Evolutionary conservation across 192 early-diverging fungal species (phyloP).

Genomic region (Dispira simplex): DNA sequence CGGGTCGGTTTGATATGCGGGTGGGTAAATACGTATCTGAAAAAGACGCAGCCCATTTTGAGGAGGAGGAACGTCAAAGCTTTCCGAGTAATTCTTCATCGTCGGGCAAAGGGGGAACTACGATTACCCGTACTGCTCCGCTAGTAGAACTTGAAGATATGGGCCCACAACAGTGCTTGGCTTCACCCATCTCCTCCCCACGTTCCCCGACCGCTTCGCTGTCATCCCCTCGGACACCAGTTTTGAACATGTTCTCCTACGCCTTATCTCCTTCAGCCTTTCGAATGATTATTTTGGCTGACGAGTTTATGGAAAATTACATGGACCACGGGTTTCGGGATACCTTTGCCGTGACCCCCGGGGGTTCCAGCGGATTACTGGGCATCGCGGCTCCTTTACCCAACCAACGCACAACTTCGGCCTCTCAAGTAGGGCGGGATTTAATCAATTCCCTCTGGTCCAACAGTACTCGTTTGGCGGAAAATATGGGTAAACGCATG

Average conservation of each 20-base stretch:
- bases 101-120: no score
- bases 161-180: neutral
- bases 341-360: conserved; percentile 7
- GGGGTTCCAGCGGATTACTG: neutral
- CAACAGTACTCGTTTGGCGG: neutral
- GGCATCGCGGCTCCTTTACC: conserved; percentile 1
- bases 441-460: conserved; percentile 10
- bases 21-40: conserved; percentile 5
- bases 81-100: no score
- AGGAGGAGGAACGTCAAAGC: conserved; percentile 3
- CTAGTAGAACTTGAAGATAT: conserved; percentile 4
- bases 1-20: conserved; percentile 13
- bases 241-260: conserved; percentile 14
- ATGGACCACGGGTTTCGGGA: conserved; percentile 35
- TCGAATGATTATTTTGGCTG: conserved; percentile 71
- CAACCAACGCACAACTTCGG: neutral
- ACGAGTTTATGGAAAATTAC: conserved; percentile 71
- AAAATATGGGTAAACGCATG: conserved; percentile 8
- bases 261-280: conserved; percentile 30
- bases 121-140: no score
- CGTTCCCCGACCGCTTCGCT: neutral
- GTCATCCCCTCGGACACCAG: neutral
- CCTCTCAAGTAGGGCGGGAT: conserved; percentile 8
- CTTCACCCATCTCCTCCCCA: neutral
- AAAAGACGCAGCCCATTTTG: conserved; percentile 14